Evolutionary conservation across 2,329 filamentous ascomycete species (phyloP).

Genomic region (Botrytis medusae): DNA sequence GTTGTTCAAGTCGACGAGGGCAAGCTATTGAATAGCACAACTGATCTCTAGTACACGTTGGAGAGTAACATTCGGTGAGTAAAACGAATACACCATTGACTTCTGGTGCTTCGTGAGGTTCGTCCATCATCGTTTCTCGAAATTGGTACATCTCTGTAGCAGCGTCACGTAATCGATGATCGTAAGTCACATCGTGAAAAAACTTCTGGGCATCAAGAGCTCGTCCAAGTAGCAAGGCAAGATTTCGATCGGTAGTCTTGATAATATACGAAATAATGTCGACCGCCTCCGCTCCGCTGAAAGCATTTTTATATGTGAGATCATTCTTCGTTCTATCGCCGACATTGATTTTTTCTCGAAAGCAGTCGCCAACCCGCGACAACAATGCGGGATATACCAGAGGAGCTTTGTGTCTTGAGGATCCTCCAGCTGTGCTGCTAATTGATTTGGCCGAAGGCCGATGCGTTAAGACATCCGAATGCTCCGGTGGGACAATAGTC

Average conservation of each 20-base stretch:
- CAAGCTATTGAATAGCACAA: constrained; percentile 98
- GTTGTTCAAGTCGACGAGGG: constrained; percentile 88
- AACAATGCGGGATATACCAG: constrained; percentile 91
- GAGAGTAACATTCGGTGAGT: constrained; percentile 95
- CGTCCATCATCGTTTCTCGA: constrained; percentile 85
- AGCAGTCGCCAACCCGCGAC: constrained; percentile 90
- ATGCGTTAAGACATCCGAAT: constrained; percentile 51
- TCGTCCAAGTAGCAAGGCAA: constrained; percentile 85
- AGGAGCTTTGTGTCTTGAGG: constrained; percentile 57
- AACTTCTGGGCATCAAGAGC: constrained; percentile 97
- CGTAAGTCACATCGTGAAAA: constrained; percentile 98
- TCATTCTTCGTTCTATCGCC: constrained; percentile 95
- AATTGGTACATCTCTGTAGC: constrained; percentile 95
- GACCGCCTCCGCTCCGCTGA: constrained; percentile 92
- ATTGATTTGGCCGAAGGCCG: constrained; percentile 52
- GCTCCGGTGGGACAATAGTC: constrained; percentile 64
- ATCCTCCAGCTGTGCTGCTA: constrained; percentile 35
- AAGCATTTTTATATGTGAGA: constrained; percentile 93
- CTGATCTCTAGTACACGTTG: constrained; percentile 92
- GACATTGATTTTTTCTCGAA: constrained; percentile 82
- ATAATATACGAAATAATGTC: constrained; percentile 96
- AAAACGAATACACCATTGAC: constrained; percentile 97
- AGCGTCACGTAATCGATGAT: constrained; percentile 93
- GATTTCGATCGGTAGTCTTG: constrained; percentile 91
- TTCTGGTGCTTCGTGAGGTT: constrained; percentile 65